Base-by-base conservation (phyloP, 306 rosid species). In the Ormosia emarginata region DNA sequence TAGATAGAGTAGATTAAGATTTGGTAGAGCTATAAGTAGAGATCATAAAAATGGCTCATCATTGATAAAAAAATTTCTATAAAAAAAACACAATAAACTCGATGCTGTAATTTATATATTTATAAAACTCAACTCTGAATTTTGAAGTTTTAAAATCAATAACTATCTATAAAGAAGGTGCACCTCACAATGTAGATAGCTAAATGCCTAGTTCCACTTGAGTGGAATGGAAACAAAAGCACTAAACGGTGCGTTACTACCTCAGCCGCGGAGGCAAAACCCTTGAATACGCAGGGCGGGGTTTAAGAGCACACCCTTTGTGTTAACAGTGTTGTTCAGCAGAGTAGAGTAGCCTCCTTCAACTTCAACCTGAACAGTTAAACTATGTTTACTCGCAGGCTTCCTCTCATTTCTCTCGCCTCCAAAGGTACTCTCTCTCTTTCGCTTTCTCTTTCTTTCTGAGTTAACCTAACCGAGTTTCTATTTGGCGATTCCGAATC, bases 341-440 rank as follows among this genome's bases (percentile, higher is more conserved):
- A 2, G 17, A 14, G 0, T 4, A 14, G 58, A 52, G 58, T 52
- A 41, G 8, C 47, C 11, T 47, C 4, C 15, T 13, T 40, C 32
- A 73, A 53, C 1, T 44, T 2, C 13, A 1, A 65, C 34, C 24
- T 39, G 33, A 39, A 24, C 24, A 24, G 24, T 24, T 24, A 24
- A 24, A 56, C 12, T 30, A 78, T 81, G 88, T 68, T 81, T 61
- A 15, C 30, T 81, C 86, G 85, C 64, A 74, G 12, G 36, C 70
- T 81, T 55, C 79, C 90, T 69, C 75, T 67, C 56, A 44, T 81
- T 74, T 46, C 74, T 53, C 73, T 69, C 64, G 56, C 78, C 0
- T 52, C 83, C 37, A 88, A 71, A 90, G 97, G 98, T 89, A 72
- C 62, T 12, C 59, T 75, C 3, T 37, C 30, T 74, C 84, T 63